Conservation (phyloP, 371 early-diverging fungal genomes). For the Saksenaea vasiformis region DNA sequence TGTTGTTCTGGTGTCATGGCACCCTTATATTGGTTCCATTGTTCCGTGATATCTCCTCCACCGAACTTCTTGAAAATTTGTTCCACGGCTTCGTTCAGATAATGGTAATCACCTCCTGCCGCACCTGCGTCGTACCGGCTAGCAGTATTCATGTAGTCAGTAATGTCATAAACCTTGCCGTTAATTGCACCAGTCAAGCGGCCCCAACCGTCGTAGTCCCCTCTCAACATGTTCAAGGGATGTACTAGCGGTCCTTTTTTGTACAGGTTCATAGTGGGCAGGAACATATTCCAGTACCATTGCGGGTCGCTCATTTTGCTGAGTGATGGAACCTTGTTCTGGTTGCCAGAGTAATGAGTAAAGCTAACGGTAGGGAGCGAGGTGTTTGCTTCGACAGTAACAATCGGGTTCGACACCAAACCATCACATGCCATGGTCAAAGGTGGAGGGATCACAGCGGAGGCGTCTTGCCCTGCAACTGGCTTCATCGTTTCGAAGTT, state of each 20-base stretch:
- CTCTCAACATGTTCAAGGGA: constrained; percentile 42
- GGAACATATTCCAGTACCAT: constrained; percentile 71
- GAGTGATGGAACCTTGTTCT: constrained; percentile 21
- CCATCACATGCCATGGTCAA: constrained; percentile 61
- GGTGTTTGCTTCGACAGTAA: constrained; percentile 37
- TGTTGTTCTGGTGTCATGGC: constrained; percentile 37
- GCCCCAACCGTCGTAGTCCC: constrained; percentile 48
- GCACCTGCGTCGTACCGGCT: constrained; percentile 42
- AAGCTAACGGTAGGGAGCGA: constrained; percentile 28
- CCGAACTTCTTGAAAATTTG: constrained; percentile 68
- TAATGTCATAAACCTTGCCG: constrained; percentile 77
- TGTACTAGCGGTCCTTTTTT: constrained; percentile 68
- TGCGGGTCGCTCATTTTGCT: constrained; percentile 38
- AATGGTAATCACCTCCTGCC: constrained; percentile 44
- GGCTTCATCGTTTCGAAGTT: constrained; percentile 57
- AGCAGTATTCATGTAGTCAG: constrained; percentile 64
- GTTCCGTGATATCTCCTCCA: constrained; percentile 67
- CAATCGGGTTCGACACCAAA: constrained; percentile 40
- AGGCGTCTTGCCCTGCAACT: constrained; percentile 70
- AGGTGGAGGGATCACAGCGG: constrained; percentile 74
- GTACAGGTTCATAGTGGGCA: constrained; percentile 65
- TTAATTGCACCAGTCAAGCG: constrained; percentile 70
- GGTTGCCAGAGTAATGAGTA: constrained; percentile 47
- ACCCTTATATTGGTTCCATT: constrained; percentile 54
- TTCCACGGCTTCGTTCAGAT: constrained; percentile 56